Conservation (phyloP, 352 stramenopile genomes). For the Pythium vanterpoolii region DNA sequence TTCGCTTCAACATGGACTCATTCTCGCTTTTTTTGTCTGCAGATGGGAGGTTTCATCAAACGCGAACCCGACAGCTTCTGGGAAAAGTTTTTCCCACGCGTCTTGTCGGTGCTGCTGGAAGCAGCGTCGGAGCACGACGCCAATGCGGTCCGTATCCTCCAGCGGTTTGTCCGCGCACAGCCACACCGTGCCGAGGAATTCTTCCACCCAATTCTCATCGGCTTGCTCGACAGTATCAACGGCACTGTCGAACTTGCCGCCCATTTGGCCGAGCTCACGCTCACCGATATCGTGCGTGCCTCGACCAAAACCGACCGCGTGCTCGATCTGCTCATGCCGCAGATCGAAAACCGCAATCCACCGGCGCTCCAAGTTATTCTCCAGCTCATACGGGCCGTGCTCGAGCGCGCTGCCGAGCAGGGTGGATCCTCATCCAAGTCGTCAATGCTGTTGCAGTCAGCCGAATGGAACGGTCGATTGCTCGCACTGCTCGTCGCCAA, state of each 20-base stretch:
- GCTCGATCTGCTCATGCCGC: constrained; percentile 37
- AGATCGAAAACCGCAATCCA: constrained; percentile 34
- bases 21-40: not conserved
- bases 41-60: constrained; percentile 26
- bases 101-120: constrained; percentile 27
- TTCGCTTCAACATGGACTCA: not conserved
- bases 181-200: constrained; percentile 42
- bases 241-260: constrained; percentile 34
- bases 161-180: constrained; percentile 41
- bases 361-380: constrained; percentile 51
- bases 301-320: constrained; percentile 31
- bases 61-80: constrained; percentile 23
- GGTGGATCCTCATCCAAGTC: not conserved
- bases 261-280: constrained; percentile 52
- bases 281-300: constrained; percentile 34
- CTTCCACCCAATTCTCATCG: constrained; percentile 54
- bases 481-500: constrained; percentile 31
- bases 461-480: constrained; percentile 31
- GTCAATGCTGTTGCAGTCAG: constrained; percentile 19
- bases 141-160: constrained; percentile 51
- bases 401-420: constrained; percentile 32
- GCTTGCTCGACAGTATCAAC: constrained; percentile 46
- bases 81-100: constrained; percentile 19
- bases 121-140: constrained; percentile 41
- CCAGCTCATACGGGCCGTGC: constrained; percentile 39